Percentiles rank a stretch among this genome's conserved stretches.
Evolutionary conservation across 2,329 filamentous ascomycete genomes (phyloP).

Genomic region (Drechslerella coelobrocha): DNA sequence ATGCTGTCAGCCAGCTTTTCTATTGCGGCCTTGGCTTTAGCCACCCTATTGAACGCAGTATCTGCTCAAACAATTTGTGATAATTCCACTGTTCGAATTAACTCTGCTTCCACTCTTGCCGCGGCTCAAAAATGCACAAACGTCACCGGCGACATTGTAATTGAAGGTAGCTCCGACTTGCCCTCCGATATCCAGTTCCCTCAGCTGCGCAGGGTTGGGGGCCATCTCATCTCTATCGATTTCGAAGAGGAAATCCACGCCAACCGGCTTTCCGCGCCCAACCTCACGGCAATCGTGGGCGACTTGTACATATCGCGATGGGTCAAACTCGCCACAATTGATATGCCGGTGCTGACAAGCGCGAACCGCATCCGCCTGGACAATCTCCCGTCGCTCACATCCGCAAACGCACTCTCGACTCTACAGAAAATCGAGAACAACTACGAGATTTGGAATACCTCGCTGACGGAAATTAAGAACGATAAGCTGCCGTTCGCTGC

Average conservation of each 20-base stretch:
- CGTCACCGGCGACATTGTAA: slow-evolving; percentile 8
- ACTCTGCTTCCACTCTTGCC: slow-evolving; percentile 5
- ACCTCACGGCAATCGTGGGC: slow-evolving; percentile 8
- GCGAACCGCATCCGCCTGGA: slow-evolving; percentile 27
- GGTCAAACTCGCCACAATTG: slow-evolving; percentile 28
- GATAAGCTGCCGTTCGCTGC: slow-evolving; percentile 18
- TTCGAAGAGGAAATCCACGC: slow-evolving; percentile 23
- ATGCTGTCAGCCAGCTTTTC: too few relatives aligned
- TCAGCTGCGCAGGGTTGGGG: slow-evolving; percentile 12
- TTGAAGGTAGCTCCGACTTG: slow-evolving; percentile 18
- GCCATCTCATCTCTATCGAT: slow-evolving; percentile 21
- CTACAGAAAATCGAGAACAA: slow-evolving; percentile 35
- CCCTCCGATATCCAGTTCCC: slow-evolving; percentile 23
- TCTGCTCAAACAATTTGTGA: slow-evolving; percentile 24
- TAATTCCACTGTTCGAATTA: slow-evolving; percentile 21
- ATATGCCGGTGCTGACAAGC: slow-evolving; percentile 29
- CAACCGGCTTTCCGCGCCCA: slow-evolving; percentile 27
- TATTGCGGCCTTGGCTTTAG: slow-evolving; percentile 5
- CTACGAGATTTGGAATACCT: slow-evolving; percentile 39
- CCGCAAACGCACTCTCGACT: slow-evolving; percentile 26
- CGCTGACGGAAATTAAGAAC: slow-evolving; percentile 34
- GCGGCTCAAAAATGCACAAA: slow-evolving; percentile 23
- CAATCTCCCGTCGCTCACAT: slow-evolving; percentile 21
- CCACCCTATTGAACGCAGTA: too few relatives aligned
- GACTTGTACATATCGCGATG: slow-evolving; percentile 32